Base-by-base conservation (phyloP, 2,329 filamentous ascomycete species). In the Xylariaceae sp. region DNA sequence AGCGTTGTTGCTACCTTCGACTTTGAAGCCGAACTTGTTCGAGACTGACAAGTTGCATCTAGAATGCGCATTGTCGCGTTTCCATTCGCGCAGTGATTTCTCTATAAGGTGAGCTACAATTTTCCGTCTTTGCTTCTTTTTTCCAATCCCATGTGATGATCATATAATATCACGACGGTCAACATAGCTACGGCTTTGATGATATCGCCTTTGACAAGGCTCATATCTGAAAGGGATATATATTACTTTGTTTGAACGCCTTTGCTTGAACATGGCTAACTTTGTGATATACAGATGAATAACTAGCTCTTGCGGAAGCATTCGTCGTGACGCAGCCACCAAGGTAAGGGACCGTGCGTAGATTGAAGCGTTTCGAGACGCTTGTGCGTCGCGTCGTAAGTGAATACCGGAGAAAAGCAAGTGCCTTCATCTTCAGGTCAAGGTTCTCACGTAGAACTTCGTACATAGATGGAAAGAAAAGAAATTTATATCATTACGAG, bases 121-220 rank as follows among this genome's bases (percentile, higher is more conserved):
- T 6, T 53, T 61, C 55, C 44, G 55, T 15, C 56, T 34, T 51
- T 58, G 10, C 57, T 60, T 49, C 55, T 41, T 59, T 61, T 47
- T 51, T 51, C 51, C 56, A 23, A 34, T 63, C 67, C 64, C 74
- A 76, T 64, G 87, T 87, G 86, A 89, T 89, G 86, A 88, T 84
- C 81, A 79, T 80, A 76, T 80, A 83, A 83, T 86, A 63, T 90
- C 88, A 91, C 88, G 88, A 91, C 88, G 88, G 88, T 91, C 88
- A 88, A 88, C 88, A 88, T 89, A 91, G 85, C 76, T 82, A 79
- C 64, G 77, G 83, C 82, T 77, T 88, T 91, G 88, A 90, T 89
- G 88, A 90, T 79, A 86, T 78, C 77, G 86, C 87, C 87, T 85
- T 78, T 89, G 87, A 90, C 87, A 86, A 79, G 87, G 87, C 86